phyloP scores from a whole-genome alignment of 2,329 filamentous ascomycete species.

The Tothia fuscella region DNA sequence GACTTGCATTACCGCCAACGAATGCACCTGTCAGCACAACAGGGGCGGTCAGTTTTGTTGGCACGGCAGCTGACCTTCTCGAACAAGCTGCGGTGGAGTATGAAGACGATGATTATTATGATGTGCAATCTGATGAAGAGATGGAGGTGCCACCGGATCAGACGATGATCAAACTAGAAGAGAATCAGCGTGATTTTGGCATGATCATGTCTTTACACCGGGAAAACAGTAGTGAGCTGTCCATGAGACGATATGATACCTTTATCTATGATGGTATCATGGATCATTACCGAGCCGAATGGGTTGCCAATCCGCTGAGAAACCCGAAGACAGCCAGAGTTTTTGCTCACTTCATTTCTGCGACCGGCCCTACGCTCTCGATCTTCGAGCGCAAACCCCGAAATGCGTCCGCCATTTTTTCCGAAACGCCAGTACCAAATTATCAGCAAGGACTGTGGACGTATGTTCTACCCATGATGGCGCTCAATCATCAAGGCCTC shows the following conservation, averaged over 20 bases:
- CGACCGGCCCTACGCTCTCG: constrained; percentile 76
- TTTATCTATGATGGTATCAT: constrained; percentile 36
- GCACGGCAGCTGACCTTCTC: constrained; percentile 20
- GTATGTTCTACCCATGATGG: constrained; percentile 72
- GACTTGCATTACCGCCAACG: too few relatives aligned
- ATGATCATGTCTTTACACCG: constrained; percentile 26
- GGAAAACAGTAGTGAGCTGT: constrained; percentile 23
- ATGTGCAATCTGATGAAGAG: constrained; percentile 37
- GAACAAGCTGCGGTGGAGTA: constrained; percentile 30
- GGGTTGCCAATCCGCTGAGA: constrained; percentile 52
- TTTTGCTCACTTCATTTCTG: constrained; percentile 85
- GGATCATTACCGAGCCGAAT: constrained; percentile 33
- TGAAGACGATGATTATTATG: constrained; percentile 38
- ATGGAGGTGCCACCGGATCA: constrained; percentile 14
- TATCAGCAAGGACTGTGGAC: constrained; percentile 52
- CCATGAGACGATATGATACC: constrained; percentile 31
- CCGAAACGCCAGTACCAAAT: constrained; percentile 47
- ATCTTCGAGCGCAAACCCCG: constrained; percentile 74
- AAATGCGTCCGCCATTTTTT: constrained; percentile 57
- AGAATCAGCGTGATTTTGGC: constrained; percentile 20
- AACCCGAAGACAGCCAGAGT: constrained; percentile 70
- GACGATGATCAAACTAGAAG: neutral
- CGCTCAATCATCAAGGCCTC: constrained; percentile 73
- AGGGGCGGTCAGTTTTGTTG: constrained; percentile 9
- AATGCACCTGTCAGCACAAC: too few relatives aligned